Evolutionary conservation across 1,139 yeast species (phyloP).

Genomic region (Saccharomyces hybrid): DNA sequence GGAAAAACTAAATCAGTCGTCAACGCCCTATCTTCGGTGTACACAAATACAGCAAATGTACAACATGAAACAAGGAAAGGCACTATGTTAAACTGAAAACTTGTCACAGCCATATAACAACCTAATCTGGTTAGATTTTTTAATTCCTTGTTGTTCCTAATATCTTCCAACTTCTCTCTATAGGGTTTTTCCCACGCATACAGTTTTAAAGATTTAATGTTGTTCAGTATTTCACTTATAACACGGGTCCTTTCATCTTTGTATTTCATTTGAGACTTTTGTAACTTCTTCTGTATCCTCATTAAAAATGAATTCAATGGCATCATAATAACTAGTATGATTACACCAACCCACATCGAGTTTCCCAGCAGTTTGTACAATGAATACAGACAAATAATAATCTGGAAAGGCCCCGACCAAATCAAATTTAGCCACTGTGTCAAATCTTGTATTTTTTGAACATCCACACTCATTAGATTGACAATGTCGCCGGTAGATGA

Average conservation of each 20-base stretch:
- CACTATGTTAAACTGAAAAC: conserved; percentile 77
- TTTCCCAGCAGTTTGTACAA: conserved; percentile 73
- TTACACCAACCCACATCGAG: conserved; percentile 96
- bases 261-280: conserved; percentile 63
- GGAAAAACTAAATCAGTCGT: conserved; percentile 94
- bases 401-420: conserved; percentile 98
- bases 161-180: conserved; percentile 59
- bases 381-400: conserved; percentile 67
- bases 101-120: conserved; percentile 60
- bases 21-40: conserved; percentile 56
- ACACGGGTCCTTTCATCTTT: conserved; percentile 64
- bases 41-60: conserved; percentile 79
- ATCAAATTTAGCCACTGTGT: conserved; percentile 79
- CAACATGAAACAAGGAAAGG: conserved; percentile 89
- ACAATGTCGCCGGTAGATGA: conserved; percentile 96
- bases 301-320: conserved; percentile 78
- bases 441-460: conserved; percentile 86
- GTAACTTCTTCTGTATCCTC: conserved; percentile 64
- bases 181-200: conserved; percentile 96
- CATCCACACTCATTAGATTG: conserved; percentile 93
- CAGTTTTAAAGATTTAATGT: conserved; percentile 83
- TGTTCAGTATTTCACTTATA: conserved; percentile 81
- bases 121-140: conserved; percentile 73
- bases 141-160: conserved; percentile 86
- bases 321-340: conserved; percentile 73